phyloP scores from a whole-genome alignment of 352 stramenopile genomes.

The Sclerospora graminicola region DNA sequence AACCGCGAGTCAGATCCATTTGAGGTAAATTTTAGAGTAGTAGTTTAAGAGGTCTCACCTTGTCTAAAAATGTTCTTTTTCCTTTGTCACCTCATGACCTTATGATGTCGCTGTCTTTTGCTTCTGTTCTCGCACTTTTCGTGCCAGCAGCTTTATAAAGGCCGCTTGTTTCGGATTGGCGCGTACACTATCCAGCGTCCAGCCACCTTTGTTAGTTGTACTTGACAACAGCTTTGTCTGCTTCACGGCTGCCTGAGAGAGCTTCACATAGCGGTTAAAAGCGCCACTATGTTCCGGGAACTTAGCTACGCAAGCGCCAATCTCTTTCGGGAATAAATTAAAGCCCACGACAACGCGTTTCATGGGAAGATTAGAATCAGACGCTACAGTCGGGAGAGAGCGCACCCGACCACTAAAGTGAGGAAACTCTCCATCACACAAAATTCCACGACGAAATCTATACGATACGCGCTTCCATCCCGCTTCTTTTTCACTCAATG shows the following conservation, averaged over 20 bases:
- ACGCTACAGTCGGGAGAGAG: slow-evolving; percentile 14
- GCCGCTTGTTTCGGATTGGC: slow-evolving; percentile 54
- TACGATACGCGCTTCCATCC: slow-evolving; percentile 44
- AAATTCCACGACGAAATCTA: slow-evolving; percentile 41
- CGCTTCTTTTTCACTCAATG: slow-evolving; percentile 10
- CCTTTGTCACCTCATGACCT: slow-evolving; percentile 3
- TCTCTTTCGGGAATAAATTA: slow-evolving; percentile 60
- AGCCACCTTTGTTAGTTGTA: slow-evolving; percentile 11
- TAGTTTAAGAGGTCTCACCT: too few relatives aligned
- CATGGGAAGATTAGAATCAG: slow-evolving; percentile 6
- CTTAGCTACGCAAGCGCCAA: slow-evolving; percentile 43
- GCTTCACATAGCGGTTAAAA: slow-evolving; percentile 69
- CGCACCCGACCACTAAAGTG: slow-evolving; percentile 60
- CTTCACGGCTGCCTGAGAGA: slow-evolving; percentile 49
- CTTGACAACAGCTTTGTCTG: slow-evolving; percentile 23
- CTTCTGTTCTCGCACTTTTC: slow-evolving; percentile 45
- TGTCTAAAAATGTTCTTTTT: not conserved
- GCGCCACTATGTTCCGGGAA: slow-evolving; percentile 58
- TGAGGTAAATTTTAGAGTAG: too few relatives aligned
- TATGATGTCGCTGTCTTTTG: not conserved
- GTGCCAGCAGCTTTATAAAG: slow-evolving; percentile 48
- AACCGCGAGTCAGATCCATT: too few relatives aligned
- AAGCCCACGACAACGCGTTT: slow-evolving; percentile 71
- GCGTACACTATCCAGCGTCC: slow-evolving; percentile 44
- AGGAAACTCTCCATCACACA: slow-evolving; percentile 60